phyloP scores from a whole-genome alignment of 2,329 filamentous ascomycete species.

The Sclerotiophoma versabilis region DNA sequence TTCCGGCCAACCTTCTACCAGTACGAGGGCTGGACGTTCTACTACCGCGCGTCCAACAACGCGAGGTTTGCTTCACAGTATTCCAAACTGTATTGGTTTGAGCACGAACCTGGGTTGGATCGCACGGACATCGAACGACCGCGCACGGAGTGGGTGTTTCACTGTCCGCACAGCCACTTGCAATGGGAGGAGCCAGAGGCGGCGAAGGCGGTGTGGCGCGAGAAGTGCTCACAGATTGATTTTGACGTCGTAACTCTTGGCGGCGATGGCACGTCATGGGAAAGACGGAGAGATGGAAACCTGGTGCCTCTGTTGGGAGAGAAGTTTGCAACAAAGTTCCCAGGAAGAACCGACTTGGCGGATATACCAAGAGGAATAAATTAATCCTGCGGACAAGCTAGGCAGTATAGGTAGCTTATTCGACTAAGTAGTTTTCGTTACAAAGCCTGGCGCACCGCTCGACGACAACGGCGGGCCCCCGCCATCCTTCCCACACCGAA shows the following conservation, averaged over 20 bases:
- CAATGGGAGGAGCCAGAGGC: constrained; percentile 3
- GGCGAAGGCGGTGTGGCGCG: neutral
- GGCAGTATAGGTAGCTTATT: too few relatives aligned
- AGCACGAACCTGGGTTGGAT: constrained; percentile 31
- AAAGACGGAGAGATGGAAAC: neutral
- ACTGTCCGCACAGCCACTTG: neutral
- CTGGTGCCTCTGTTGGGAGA: neutral
- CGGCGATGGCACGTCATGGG: neutral
- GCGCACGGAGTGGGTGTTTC: constrained; percentile 8
- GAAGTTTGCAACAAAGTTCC: constrained; percentile 51
- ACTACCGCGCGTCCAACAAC: neutral
- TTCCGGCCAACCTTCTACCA: neutral
- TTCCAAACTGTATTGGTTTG: neutral
- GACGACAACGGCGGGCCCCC: too few relatives aligned
- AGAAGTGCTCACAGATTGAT: neutral
- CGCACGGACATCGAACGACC: constrained; percentile 27
- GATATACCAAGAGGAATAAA: too few relatives aligned
- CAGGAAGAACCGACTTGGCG: too few relatives aligned
- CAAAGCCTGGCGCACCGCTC: too few relatives aligned
- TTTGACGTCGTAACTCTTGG: neutral
- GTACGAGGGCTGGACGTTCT: constrained; percentile 1
- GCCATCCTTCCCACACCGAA: too few relatives aligned
- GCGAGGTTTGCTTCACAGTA: neutral
- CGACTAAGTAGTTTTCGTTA: too few relatives aligned
- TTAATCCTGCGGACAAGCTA: too few relatives aligned